Base-by-base conservation (phyloP, 805 yeast genomes). In the Cyberlindnera suaveolens region DNA sequence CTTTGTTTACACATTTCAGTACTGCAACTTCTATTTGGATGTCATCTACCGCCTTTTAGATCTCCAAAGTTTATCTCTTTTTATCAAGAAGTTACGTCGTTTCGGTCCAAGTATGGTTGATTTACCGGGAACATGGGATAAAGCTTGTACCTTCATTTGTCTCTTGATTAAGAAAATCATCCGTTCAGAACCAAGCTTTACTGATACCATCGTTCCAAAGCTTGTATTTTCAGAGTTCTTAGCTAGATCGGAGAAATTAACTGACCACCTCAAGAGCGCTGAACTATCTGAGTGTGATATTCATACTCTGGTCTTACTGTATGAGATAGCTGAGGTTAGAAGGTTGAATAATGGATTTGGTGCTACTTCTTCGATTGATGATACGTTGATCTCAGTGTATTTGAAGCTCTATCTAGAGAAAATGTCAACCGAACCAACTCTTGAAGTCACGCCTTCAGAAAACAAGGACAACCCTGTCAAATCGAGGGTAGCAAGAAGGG, bases 261-360 rank as follows among this genome's bases (percentile, higher is more conserved):
- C 62, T 7, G 43, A 51, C 3, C 8, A 11, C 3, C 45, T 49
- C 36, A 56, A 62, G 46, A 38, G 49, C 14, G 61, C 58, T 1
- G 70, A 67, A 0, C 62, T 68, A 6, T 63, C 76, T 4, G 56
- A 65, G 1, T 57, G 64, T 3, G 65, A 71, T 23, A 62, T 68
- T 23, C 59, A 67, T 2, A 53, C 64, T 16, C 52, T 79, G 2
- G 68, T 73, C 39, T 64, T 74, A 31, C 54, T 84, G 13, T 63
- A 61, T 43, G 80, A 80, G 18, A 57, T 77, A 9, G 67, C 72
- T 14, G 90, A 82, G 39, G 69, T 85, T 53, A 71, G 86, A 48
- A 74, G 82, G 46, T 71, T 83, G 63, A 86, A 88, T 47, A 85
- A 82, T 57, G 95, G 95, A 0, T 82, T 81, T 59, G 91, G 89